A percentile compares a stretch with the other conserved stretches of the same genome.
These are phyloP conservation scores for Hyphodiscus hymeniophilus DNA, from an alignment of 495 filamentous ascomycete genomes.

Conservation along the genomic window DNA sequence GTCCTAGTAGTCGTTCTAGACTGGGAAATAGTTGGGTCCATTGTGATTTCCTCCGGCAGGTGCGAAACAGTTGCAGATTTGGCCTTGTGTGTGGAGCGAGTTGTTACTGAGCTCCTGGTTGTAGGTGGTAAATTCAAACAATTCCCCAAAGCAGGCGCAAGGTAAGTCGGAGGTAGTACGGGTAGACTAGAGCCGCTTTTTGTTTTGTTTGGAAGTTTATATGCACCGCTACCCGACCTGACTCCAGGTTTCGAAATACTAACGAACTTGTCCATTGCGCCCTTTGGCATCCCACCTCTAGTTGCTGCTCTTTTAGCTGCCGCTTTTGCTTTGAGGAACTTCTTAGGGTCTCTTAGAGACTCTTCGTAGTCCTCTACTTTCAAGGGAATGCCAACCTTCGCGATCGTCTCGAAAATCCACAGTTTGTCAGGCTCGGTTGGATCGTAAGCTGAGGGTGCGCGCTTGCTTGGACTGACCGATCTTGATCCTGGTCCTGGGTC, in stretches of 20 bases:
- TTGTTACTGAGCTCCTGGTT: neutral
- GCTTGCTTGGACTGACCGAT: conserved; percentile 36
- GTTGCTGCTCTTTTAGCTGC: conserved; percentile 16
- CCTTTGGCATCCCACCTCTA: conserved; percentile 16
- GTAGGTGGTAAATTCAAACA: neutral
- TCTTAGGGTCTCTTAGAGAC: conserved; percentile 44
- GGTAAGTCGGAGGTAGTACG: conserved; percentile 8
- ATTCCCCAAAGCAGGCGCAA: conserved; percentile 10
- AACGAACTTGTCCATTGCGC: conserved; percentile 20
- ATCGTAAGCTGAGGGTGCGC: conserved; percentile 57
- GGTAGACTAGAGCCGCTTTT: neutral
- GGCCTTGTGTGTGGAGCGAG: neutral
- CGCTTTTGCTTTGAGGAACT: conserved; percentile 18
- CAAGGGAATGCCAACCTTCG: conserved; percentile 60
- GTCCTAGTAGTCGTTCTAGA: neutral
- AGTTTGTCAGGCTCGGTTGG: conserved; percentile 55
- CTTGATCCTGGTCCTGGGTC: conserved; percentile 32
- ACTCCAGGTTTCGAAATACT: conserved; percentile 10
- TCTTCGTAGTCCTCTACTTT: conserved; percentile 74
- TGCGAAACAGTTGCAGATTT: neutral
- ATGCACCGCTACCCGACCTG: neutral
- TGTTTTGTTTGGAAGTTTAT: neutral
- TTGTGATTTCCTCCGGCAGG: no score
- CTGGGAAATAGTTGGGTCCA: no score
- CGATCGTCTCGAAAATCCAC: conserved; percentile 71